A percentile compares a stretch with the other conserved stretches of the same genome.
Evolutionary conservation across 805 yeast genomes (phyloP).

Genomic region (Candida methanosorbosa): DNA sequence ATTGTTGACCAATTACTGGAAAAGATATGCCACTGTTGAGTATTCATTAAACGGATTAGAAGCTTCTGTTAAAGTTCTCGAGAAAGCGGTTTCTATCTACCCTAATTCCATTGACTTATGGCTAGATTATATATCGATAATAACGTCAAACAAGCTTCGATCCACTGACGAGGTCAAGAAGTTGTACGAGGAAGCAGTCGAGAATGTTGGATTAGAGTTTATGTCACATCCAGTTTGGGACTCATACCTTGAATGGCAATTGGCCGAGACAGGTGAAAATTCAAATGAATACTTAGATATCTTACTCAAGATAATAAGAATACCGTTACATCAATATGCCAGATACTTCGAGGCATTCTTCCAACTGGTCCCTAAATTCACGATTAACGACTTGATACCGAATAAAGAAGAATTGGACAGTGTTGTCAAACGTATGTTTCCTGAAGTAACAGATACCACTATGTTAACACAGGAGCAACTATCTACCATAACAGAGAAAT

Average conservation of each 20-base stretch:
- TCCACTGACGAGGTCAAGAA: constrained; percentile 23
- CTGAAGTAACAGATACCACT: too few relatives aligned
- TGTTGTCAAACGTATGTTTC: not conserved
- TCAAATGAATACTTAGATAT: constrained; percentile 30
- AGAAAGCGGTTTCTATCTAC: constrained; percentile 35
- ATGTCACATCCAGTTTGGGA: constrained; percentile 82
- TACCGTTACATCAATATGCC: constrained; percentile 86
- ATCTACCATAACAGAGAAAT: constrained; percentile 28
- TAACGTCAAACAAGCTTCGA: constrained; percentile 32
- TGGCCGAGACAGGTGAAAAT: constrained; percentile 21
- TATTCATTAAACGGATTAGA: constrained; percentile 48
- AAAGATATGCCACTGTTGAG: constrained; percentile 44
- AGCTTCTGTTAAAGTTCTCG: constrained; percentile 37
- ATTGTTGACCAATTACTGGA: constrained; percentile 54
- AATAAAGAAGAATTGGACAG: too few relatives aligned
- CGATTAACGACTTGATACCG: constrained; percentile 23
- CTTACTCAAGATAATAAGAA: constrained; percentile 34
- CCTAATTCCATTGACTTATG: constrained; percentile 61
- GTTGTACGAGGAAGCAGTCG: constrained; percentile 41
- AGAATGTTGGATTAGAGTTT: constrained; percentile 59
- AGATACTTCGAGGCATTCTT: constrained; percentile 51
- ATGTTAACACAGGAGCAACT: constrained; percentile 15
- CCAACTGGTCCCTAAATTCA: constrained; percentile 27
- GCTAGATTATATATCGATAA: constrained; percentile 54
- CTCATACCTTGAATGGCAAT: constrained; percentile 54